Evolutionary conservation across 345 rosid species (phyloP).

Genomic region (Citrus inodora): DNA sequence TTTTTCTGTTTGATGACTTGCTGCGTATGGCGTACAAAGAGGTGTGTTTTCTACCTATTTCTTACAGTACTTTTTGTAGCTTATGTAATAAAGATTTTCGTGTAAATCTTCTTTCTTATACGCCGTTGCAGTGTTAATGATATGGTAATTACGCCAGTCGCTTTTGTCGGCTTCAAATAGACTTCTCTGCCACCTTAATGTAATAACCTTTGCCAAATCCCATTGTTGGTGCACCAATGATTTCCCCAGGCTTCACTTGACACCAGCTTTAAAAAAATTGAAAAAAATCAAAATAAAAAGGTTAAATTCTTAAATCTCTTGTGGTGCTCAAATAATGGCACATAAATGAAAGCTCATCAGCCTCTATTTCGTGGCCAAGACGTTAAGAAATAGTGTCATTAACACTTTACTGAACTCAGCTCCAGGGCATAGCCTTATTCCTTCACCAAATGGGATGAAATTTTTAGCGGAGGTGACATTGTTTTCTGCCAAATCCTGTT

Average conservation of each 20-base stretch:
- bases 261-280: background rate
- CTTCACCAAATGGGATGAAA: conserved; percentile 24
- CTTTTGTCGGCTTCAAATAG: background rate
- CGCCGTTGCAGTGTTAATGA: background rate
- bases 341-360: background rate
- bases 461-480: background rate
- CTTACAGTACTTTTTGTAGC: background rate
- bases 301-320: background rate
- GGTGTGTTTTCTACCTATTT: background rate
- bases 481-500: conserved; percentile 15
- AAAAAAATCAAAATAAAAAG: background rate
- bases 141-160: background rate
- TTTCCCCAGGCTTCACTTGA: conserved; percentile 11
- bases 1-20: too few relatives aligned
- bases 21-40: too few relatives aligned
- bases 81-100: too few relatives aligned
- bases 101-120: too few relatives aligned
- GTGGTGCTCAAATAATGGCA: background rate
- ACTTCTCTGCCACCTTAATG: background rate
- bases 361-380: conserved; percentile 21
- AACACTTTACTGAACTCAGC: conserved; percentile 24
- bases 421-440: conserved; percentile 25
- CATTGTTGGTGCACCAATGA: conserved; percentile 18
- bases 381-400: conserved; percentile 21
- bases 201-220: conserved; percentile 16